Conservation (phyloP, 2,329 filamentous ascomycete species). For the Sporothrix globosa region DNA sequence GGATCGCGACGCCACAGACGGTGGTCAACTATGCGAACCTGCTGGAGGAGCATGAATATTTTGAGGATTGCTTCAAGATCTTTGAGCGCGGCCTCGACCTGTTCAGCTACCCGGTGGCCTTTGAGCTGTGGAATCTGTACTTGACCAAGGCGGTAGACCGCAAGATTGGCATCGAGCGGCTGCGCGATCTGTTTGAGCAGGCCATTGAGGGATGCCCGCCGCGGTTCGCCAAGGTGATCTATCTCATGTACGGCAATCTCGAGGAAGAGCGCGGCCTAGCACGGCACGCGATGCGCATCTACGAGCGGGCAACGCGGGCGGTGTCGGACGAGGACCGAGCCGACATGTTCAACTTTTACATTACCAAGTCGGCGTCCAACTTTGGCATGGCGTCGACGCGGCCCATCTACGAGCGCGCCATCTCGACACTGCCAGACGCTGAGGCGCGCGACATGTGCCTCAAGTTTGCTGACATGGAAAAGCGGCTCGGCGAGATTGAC, state of each 20-base stretch:
- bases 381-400: slow-evolving; percentile 94
- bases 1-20: slow-evolving; percentile 96
- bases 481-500: slow-evolving; percentile 68
- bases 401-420: slow-evolving; percentile 94
- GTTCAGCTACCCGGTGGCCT: slow-evolving; percentile 98
- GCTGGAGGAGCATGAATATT: slow-evolving; percentile 91
- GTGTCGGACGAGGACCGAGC: slow-evolving; percentile 93
- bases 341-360: slow-evolving; percentile 99
- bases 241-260: slow-evolving; percentile 96
- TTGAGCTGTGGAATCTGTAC: slow-evolving; percentile 98
- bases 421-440: slow-evolving; percentile 86
- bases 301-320: slow-evolving; percentile 92
- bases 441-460: slow-evolving; percentile 98
- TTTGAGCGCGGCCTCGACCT: slow-evolving; percentile 95
- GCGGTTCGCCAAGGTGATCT: slow-evolving; percentile 93
- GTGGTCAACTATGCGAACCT: slow-evolving; percentile 98
- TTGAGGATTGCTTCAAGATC: slow-evolving; percentile 96
- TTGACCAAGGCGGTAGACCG: slow-evolving; percentile 96
- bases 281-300: slow-evolving; percentile 97
- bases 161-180: slow-evolving; percentile 90
- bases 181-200: slow-evolving; percentile 96
- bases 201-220: slow-evolving; percentile 92
- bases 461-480: slow-evolving; percentile 79
- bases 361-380: slow-evolving; percentile 85
- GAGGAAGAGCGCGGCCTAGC: slow-evolving; percentile 95